Evolutionary conservation across 768 basidiomycete genomes (phyloP), one percentile per base, ranked within the genome.

Genomic region (button mushroom (Agaricus bisporus)): DNA sequence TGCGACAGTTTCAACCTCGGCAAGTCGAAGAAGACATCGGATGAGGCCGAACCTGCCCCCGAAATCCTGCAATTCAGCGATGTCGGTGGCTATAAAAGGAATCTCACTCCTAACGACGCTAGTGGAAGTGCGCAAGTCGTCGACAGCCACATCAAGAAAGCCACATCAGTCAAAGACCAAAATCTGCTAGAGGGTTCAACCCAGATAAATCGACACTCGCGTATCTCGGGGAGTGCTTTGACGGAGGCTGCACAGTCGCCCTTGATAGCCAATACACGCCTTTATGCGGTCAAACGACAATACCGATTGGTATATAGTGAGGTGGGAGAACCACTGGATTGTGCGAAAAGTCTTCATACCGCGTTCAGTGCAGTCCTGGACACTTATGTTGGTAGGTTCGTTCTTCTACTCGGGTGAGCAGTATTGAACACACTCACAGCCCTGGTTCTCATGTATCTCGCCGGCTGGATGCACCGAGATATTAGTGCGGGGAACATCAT

Each of bases 291-390:
- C 14, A 41, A 47, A 15, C 22, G 20, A 17, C 44, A 54, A 8
- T 42, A 54, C 29, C 47, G 37, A 1, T 45, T 47, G 18, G 37
- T 54, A 18, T 48, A 54, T 18, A 26, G 44, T n/a, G 11, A 42
- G 20, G 41, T 36, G 9, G 54, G 54, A 14, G 7, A 29, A 39
- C 20, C 54, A 39, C 42, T 49, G n/a, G n/a, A 72, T 66, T 4
- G 72, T 49, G 69, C 66, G 4, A 57, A 64, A 12, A 65, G 70
- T 45, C n/a, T 18, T 12, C 26, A 17, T 22, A 5, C 25, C 46
- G 15, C 36, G 8, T 22, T 48, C 42, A 29, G 36, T 20, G 15
- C 28, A 37, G 37, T 37, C 10, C 51, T 38, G 41, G 44, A 20
- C 7, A 22, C 49, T 29, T 39, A 15, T 29, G 15, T 54, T 35